A percentile compares a stretch with the other conserved stretches of the same genome.
These are phyloP conservation scores for Aspergillus ochraceus DNA, from an alignment of 2,329 filamentous ascomycete species.

Conservation along the genomic window DNA sequence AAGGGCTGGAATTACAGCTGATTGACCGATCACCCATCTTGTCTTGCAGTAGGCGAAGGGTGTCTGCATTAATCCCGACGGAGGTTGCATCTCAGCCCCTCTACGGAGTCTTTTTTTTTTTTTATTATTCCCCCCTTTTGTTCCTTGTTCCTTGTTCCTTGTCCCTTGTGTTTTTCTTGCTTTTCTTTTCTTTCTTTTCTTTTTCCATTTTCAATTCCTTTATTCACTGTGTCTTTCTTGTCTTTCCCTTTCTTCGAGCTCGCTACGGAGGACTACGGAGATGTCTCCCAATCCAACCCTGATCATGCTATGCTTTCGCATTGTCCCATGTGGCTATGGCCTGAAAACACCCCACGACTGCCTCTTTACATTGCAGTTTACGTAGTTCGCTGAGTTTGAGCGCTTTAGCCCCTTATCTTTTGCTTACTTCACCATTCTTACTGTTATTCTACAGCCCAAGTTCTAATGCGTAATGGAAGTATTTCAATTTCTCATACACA, in stretches of 20 bases:
- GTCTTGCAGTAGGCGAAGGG: constrained; percentile 15
- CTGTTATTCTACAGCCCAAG: no score
- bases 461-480: no score
- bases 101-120: not conserved
- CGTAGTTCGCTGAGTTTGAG: no score
- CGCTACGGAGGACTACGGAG: not conserved
- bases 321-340: not conserved
- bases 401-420: no score
- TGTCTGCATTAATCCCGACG: constrained; percentile 12
- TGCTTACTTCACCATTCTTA: no score
- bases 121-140: not conserved
- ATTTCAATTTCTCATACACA: no score
- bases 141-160: not conserved
- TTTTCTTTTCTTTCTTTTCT: not conserved
- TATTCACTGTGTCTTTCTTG: not conserved
- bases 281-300: not conserved
- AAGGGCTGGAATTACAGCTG: constrained; percentile 3
- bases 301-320: not conserved
- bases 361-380: no score
- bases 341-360: not conserved
- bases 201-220: no score
- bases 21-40: constrained; percentile 9
- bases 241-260: not conserved
- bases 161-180: not conserved
- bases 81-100: constrained; percentile 9